A percentile compares a stretch with the other conserved stretches of the same genome.
Conservation (phyloP, 495 filamentous ascomycete genomes). For the Penicillium cosmopolitanum region DNA sequence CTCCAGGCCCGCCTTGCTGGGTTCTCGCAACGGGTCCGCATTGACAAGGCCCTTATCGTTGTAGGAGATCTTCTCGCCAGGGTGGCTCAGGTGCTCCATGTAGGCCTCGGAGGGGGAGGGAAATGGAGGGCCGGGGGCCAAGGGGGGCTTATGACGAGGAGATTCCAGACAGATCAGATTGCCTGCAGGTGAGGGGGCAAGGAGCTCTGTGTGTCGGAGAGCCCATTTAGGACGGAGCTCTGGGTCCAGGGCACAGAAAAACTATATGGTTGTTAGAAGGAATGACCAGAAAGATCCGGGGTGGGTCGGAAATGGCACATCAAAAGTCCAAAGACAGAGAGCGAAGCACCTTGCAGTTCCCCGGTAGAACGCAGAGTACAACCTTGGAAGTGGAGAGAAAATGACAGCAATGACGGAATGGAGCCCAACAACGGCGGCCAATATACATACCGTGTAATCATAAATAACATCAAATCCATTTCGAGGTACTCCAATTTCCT, state of each 20-base stretch:
- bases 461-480: constrained; percentile 77
- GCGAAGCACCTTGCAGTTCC: neutral
- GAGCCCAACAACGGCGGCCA: neutral
- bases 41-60: constrained; percentile 56
- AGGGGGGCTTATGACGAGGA: constrained; percentile 68
- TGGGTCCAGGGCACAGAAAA: constrained; percentile 76
- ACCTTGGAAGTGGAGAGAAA: neutral
- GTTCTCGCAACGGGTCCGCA: constrained; percentile 42
- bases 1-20: constrained; percentile 52
- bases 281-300: neutral
- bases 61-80: constrained; percentile 66
- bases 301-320: neutral
- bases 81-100: constrained; percentile 64
- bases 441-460: constrained; percentile 77
- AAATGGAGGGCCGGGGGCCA: constrained; percentile 70
- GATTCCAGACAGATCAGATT: constrained; percentile 80
- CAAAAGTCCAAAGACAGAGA: neutral
- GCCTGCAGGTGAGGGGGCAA: constrained; percentile 59
- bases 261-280: constrained; percentile 50
- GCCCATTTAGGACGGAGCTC: constrained; percentile 71
- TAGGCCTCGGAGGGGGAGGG: constrained; percentile 65
- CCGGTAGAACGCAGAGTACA: constrained; percentile 1
- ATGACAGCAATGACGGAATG: neutral
- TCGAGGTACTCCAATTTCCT: constrained; percentile 41
- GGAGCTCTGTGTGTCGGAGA: constrained; percentile 63